Evolutionary conservation across 352 stramenopile species (phyloP).

Genomic region (Phytophthora crassamura): DNA sequence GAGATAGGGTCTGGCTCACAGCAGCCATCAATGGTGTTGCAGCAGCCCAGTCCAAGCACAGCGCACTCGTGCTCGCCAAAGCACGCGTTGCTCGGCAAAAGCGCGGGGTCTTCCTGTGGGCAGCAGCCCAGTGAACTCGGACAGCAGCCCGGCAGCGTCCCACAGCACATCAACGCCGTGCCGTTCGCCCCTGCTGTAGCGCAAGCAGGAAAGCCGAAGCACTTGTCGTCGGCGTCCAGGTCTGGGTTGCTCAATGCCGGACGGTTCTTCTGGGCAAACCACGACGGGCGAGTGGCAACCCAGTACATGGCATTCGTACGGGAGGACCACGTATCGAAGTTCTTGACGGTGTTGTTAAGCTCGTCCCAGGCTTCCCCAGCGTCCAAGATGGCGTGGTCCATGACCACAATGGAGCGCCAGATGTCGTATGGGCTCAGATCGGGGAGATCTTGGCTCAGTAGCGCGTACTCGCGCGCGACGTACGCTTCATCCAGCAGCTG

Average conservation of each 20-base stretch:
- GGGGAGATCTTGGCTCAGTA: slow-evolving; percentile 55
- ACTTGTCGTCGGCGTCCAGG: slow-evolving; percentile 52
- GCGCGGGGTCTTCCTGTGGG: slow-evolving; percentile 46
- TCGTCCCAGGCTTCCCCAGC: slow-evolving; percentile 64
- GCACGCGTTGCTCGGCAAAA: slow-evolving; percentile 63
- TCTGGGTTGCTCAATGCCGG: slow-evolving; percentile 36
- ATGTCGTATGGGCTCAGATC: slow-evolving; percentile 55
- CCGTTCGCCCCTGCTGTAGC: slow-evolving; percentile 61
- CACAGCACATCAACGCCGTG: slow-evolving; percentile 67
- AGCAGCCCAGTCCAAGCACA: slow-evolving; percentile 64
- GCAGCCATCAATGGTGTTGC: slow-evolving; percentile 75
- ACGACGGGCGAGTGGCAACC: slow-evolving; percentile 76
- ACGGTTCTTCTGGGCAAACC: slow-evolving; percentile 60
- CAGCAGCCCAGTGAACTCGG: slow-evolving; percentile 71
- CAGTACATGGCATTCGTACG: slow-evolving; percentile 76
- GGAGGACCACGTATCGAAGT: slow-evolving; percentile 82
- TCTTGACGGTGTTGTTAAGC: slow-evolving; percentile 51
- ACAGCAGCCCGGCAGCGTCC: slow-evolving; percentile 75
- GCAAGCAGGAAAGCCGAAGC: slow-evolving; percentile 73
- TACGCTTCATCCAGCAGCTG: slow-evolving; percentile 67
- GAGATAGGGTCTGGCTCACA: slow-evolving; percentile 61
- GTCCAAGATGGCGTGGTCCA: slow-evolving; percentile 80
- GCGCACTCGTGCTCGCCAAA: slow-evolving; percentile 72
- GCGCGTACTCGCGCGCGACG: slow-evolving; percentile 60
- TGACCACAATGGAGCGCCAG: slow-evolving; percentile 76